These are phyloP conservation scores for Arabis hirsuta DNA, from an alignment of 345 rosid species.

Conservation along the genomic window DNA sequence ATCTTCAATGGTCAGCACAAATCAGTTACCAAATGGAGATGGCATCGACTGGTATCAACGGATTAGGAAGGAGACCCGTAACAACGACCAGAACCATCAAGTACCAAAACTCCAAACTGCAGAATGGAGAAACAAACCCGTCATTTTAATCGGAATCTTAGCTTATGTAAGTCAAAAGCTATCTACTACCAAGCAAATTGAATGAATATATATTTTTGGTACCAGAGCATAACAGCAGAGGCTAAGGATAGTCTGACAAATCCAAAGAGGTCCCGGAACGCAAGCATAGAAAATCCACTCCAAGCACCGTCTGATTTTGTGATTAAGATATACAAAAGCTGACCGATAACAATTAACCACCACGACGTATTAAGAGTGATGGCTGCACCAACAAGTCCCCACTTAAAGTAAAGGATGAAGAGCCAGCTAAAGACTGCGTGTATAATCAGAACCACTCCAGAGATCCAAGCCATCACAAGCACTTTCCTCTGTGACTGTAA, in stretches of 20 bases:
- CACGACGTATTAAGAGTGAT: conserved; percentile 77
- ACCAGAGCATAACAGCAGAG: conserved; percentile 95
- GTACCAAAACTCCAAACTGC: conserved; percentile 97
- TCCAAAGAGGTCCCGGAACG: conserved; percentile 74
- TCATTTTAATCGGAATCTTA: background rate
- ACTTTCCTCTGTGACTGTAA: conserved; percentile 89
- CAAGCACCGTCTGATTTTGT: conserved; percentile 93
- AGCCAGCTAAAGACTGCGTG: conserved; percentile 81
- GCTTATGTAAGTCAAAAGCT: background rate
- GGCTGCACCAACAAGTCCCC: conserved; percentile 91
- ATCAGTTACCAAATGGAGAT: conserved; percentile 75
- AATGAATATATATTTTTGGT: background rate
- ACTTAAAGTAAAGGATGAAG: conserved; percentile 70
- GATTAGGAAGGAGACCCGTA: conserved; percentile 78
- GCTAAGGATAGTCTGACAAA: conserved; percentile 88
- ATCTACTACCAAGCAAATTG: background rate
- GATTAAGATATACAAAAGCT: conserved; percentile 76
- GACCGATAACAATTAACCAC: conserved; percentile 77
- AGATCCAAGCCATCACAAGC: conserved; percentile 76
- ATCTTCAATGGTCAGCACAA: background rate
- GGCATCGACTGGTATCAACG: conserved; percentile 86
- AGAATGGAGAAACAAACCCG: conserved; percentile 4
- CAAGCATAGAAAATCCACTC: conserved; percentile 89
- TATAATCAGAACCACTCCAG: conserved; percentile 62
- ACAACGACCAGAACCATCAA: conserved; percentile 75